Conservation (phyloP, 176 grass and related monocot genomes). For the Alopecurus myosuroides region DNA sequence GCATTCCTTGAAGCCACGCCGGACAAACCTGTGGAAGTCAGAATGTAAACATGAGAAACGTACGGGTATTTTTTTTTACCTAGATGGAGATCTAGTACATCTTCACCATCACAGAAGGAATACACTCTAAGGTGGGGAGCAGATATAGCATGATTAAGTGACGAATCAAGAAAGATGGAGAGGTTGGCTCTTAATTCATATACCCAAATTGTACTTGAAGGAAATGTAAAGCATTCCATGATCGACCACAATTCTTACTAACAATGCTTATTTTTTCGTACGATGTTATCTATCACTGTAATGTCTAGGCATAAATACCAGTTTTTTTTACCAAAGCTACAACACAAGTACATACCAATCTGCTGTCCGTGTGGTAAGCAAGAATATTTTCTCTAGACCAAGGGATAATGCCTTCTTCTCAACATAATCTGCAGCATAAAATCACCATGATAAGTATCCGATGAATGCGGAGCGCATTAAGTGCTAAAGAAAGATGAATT, state of each 20-base stretch:
- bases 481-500: not conserved
- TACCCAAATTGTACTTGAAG: not conserved
- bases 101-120: not conserved
- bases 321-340: not conserved
- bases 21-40: conserved; percentile 62
- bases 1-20: conserved; percentile 86
- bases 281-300: not conserved
- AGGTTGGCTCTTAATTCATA: not conserved
- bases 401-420: conserved; percentile 86
- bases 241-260: not conserved
- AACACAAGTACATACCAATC: conserved; percentile 72
- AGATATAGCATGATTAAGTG: not conserved
- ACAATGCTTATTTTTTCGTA: not conserved
- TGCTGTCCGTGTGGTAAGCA: conserved; percentile 86
- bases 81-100: not conserved
- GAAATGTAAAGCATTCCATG: not conserved
- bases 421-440: conserved; percentile 58
- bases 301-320: not conserved
- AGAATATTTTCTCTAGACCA: conserved; percentile 88
- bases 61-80: not conserved
- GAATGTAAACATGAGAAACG: not conserved
- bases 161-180: not conserved
- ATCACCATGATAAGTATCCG: not conserved
- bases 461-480: not conserved
- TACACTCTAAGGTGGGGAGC: not conserved